Percentiles rank a stretch among this genome's conserved stretches.
These are phyloP conservation scores for Neonectria magnoliae DNA, from an alignment of 2,329 filamentous ascomycete species.

Conservation along the genomic window DNA sequence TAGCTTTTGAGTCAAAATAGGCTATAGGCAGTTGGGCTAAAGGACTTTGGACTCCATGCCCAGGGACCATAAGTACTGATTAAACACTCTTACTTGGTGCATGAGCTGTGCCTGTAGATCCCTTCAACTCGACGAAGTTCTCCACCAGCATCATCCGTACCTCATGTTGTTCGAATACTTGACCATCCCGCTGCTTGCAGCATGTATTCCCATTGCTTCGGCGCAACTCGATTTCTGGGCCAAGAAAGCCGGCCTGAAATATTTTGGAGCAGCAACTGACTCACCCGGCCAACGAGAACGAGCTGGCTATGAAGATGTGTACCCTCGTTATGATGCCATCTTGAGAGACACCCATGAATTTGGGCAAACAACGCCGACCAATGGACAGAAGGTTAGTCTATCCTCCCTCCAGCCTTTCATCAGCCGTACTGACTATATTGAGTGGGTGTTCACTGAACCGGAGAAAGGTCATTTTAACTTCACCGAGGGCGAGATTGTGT, in stretches of 20 bases:
- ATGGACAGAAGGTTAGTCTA: conserved; percentile 7
- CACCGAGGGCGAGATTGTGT: conserved; percentile 5
- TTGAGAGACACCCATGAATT: conserved; percentile 2
- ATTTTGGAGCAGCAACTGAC: conserved; percentile 10
- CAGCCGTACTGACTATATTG: background rate
- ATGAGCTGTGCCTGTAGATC: background rate
- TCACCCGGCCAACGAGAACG: conserved; percentile 8
- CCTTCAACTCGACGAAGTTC: background rate
- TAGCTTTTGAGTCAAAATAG: background rate
- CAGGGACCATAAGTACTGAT: background rate
- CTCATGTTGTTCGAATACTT: background rate
- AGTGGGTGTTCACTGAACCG: conserved; percentile 6
- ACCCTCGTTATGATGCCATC: conserved; percentile 5
- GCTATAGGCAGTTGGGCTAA: background rate
- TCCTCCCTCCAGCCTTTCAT: background rate
- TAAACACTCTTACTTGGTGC: background rate
- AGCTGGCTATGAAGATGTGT: background rate
- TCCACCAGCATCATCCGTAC: background rate
- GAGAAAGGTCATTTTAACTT: conserved; percentile 1
- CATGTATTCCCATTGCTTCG: background rate
- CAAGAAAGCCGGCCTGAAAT: conserved; percentile 6
- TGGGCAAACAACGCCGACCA: conserved; percentile 1
- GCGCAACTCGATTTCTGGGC: conserved; percentile 6
- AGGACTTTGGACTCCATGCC: background rate
- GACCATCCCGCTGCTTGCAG: background rate